A percentile compares a stretch with the other conserved stretches of the same genome.
These are phyloP conservation scores for Populus davidiana DNA, from an alignment of 345 rosid species.

Conservation along the genomic window DNA sequence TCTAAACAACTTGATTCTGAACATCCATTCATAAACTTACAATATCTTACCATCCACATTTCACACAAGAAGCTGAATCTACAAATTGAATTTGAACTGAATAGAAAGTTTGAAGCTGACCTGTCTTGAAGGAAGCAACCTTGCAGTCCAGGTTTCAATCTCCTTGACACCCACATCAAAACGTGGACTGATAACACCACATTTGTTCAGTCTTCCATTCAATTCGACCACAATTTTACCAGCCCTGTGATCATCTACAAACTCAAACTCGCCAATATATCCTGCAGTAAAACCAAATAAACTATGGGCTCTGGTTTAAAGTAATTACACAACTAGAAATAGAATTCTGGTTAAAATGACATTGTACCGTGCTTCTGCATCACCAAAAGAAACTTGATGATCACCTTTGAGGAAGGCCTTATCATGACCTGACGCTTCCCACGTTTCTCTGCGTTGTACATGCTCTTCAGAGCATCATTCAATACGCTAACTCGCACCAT, in stretches of 20 bases:
- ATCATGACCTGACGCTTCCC: constrained; percentile 23
- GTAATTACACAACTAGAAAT: neutral
- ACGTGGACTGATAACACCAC: constrained; percentile 20
- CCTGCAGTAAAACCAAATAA: neutral
- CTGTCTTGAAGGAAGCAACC: constrained; percentile 20
- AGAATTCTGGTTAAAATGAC: neutral
- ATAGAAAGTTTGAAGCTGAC: neutral
- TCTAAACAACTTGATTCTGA: neutral
- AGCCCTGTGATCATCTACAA: constrained; percentile 18
- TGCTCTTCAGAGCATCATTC: constrained; percentile 19
- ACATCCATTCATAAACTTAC: neutral
- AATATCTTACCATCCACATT: neutral
- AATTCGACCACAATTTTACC: constrained; percentile 19
- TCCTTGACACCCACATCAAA: constrained; percentile 11
- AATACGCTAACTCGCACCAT: constrained; percentile 21
- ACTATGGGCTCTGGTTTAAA: neutral
- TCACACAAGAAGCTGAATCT: neutral
- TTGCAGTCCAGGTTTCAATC: constrained; percentile 13
- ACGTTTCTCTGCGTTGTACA: constrained; percentile 19
- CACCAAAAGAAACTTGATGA: constrained; percentile 19
- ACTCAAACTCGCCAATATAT: constrained; percentile 20
- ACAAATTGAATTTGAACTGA: neutral
- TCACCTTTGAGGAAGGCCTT: constrained; percentile 16
- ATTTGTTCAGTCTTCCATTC: constrained; percentile 14
- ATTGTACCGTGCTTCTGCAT: constrained; percentile 16